These are phyloP conservation scores for Hansfordia pulvinata DNA, from an alignment of 2,329 filamentous ascomycete species.

Conservation along the genomic window DNA sequence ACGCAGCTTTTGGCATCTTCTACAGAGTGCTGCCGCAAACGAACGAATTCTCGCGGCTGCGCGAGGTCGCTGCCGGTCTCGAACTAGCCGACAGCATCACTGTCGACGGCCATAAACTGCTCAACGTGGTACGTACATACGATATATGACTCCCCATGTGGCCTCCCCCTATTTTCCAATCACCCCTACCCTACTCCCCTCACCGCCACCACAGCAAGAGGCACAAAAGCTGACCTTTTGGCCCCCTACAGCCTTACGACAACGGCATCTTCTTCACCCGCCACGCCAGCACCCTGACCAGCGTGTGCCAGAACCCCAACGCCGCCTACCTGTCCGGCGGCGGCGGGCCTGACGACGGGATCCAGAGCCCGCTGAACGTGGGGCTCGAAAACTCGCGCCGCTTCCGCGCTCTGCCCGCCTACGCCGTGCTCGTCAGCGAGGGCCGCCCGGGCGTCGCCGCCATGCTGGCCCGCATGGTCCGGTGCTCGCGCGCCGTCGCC, in stretches of 20 bases:
- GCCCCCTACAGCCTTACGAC: slow-evolving; percentile 56
- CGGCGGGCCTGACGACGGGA: slow-evolving; percentile 19
- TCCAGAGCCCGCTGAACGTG: slow-evolving; percentile 75
- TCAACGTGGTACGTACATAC: slow-evolving; percentile 57
- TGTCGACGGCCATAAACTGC: slow-evolving; percentile 78
- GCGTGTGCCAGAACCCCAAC: slow-evolving; percentile 71
- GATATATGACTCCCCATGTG: not conserved
- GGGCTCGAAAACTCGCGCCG: slow-evolving; percentile 85
- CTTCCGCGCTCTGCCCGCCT: slow-evolving; percentile 82
- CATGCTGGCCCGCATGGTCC: slow-evolving; percentile 61
- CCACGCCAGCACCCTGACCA: slow-evolving; percentile 39
- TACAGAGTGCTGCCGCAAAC: slow-evolving; percentile 47
- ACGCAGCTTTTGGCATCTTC: slow-evolving; percentile 72
- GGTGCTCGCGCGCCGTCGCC: slow-evolving; percentile 55
- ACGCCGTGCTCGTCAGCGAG: slow-evolving; percentile 64
- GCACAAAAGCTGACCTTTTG: slow-evolving; percentile 2
- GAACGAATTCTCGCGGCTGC: slow-evolving; percentile 41
- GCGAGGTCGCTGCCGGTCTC: slow-evolving; percentile 42
- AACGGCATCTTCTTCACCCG: slow-evolving; percentile 79
- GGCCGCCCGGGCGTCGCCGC: slow-evolving; percentile 54
- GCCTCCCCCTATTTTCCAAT: not conserved
- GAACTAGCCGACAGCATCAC: slow-evolving; percentile 81
- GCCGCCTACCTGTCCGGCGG: slow-evolving; percentile 59
- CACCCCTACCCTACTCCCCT: slow-evolving; percentile 1
- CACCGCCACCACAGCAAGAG: not conserved